Evolutionary conservation across 805 yeast genomes (phyloP).

Genomic region (Teunomyces lycoperdinae): DNA sequence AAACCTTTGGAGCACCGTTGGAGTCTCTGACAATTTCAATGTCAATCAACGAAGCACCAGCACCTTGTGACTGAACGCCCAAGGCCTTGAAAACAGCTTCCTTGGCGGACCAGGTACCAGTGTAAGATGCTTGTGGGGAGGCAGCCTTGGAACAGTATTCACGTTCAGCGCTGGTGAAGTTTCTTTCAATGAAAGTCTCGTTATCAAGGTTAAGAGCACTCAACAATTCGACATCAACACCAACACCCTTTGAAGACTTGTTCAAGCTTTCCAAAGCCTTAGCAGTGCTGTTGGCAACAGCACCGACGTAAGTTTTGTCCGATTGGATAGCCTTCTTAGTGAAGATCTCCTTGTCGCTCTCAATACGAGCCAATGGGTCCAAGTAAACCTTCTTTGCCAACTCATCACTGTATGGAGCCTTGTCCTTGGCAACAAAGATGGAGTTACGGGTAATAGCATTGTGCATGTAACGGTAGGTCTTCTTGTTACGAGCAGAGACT

Average conservation of each 20-base stretch:
- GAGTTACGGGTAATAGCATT: conserved; percentile 89
- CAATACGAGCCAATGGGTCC: conserved; percentile 89
- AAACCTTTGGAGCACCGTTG: conserved; percentile 81
- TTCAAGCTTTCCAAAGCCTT: conserved; percentile 58
- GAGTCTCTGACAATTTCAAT: conserved; percentile 78
- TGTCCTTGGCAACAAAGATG: conserved; percentile 87
- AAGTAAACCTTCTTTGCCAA: conserved; percentile 88
- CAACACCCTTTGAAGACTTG: conserved; percentile 68
- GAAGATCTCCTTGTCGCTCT: conserved; percentile 38
- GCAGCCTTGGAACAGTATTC: conserved; percentile 74
- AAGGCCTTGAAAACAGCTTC: conserved; percentile 98
- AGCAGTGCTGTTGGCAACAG: conserved; percentile 58
- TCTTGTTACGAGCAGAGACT: conserved; percentile 79
- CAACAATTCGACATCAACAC: conserved; percentile 94
- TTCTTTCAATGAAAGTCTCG: conserved; percentile 86
- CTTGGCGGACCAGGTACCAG: conserved; percentile 99
- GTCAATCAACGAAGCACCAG: conserved; percentile 89
- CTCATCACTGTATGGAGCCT: conserved; percentile 89
- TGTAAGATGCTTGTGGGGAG: conserved; percentile 81
- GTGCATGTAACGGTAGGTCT: conserved; percentile 92
- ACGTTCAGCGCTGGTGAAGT: conserved; percentile 81
- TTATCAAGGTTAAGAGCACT: conserved; percentile 80
- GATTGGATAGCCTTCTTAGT: conserved; percentile 51
- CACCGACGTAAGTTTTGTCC: conserved; percentile 40
- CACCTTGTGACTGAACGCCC: conserved; percentile 86